Base-by-base conservation (phyloP, 2,329 filamentous ascomycete genomes). In the Magnaporthiopsis poae region DNA sequence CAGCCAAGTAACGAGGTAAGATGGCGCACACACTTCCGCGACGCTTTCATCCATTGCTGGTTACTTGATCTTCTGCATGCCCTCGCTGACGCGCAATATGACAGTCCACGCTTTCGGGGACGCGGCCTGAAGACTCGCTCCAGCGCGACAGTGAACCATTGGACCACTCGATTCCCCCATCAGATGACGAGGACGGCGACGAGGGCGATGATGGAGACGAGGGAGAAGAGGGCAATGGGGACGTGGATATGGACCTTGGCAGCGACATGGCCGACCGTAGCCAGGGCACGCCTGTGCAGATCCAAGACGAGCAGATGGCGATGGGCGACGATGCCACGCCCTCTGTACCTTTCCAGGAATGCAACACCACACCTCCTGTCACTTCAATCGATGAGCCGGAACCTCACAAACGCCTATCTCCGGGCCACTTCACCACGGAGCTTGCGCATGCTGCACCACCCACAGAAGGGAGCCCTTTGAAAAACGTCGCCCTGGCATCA, bases 151-250 rank as follows among this genome's bases (percentile, higher is more conserved):
- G 64, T 21, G 64, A 65, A 21, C 12, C 35, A 25, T 31, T 65
- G 56, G 64, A 65, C 39, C 64, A 65, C 3, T 65, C 64, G 18
- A 61, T 46, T 4, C 64, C 60, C 5, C 56, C 59, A 56, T 65
- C 64, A 18, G 64, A 65, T 21, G 64, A 65, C 9, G 64, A 65
- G 46, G 64, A 65, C 9, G 64, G 59, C 8, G 64, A 65, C 9
- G 64, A 65, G 21, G 60, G 59, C 5, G 64, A 65, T 31, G 64
- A 52, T 21, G 64, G 27, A 31, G 64, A 52, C 12, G 64, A 62
- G 4, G 64, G 60, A 11, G 64, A 65, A 2, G 64, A 39, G 5
- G 64, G 35, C 29, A 60, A 33, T n/a, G 64, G 60, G 35, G 64
- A 65, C 21, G 56, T 65, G 27, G 63, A 65, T n/a, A 65, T 65